phyloP scores from a whole-genome alignment of 139 green algal species.

The Closterium sp. region DNA sequence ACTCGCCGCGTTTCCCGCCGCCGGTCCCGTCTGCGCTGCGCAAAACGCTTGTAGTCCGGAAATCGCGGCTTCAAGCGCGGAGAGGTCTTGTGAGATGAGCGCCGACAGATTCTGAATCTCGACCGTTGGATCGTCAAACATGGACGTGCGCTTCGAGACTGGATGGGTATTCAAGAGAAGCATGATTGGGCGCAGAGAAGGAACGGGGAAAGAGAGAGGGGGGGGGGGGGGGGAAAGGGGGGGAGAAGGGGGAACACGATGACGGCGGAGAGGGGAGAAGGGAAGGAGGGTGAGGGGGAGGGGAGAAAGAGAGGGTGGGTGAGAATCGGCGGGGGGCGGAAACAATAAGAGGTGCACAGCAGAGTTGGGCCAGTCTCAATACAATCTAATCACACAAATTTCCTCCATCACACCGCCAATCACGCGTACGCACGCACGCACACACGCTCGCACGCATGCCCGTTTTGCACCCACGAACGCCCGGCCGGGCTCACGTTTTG shows the following conservation, averaged over 20 bases:
- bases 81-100: conserved; percentile 75
- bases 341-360: neutral
- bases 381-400: neutral
- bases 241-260: neutral
- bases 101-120: conserved; percentile 88
- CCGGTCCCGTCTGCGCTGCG: conserved; percentile 27
- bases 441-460: no score
- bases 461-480: no score
- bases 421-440: no score
- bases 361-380: neutral
- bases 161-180: neutral
- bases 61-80: conserved; percentile 74
- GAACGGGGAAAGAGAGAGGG: neutral
- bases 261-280: neutral
- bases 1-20: conserved; percentile 60
- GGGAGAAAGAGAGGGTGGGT: neutral
- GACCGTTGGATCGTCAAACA: conserved; percentile 88
- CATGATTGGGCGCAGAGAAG: neutral
- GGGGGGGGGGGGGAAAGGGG: no score
- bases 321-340: no score
- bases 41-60: conserved; percentile 67
- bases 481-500: no score
- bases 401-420: neutral
- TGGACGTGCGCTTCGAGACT: conserved; percentile 86
- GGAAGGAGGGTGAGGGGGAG: neutral